phyloP scores from a whole-genome alignment of 495 filamentous ascomycete genomes.

The Mytilinidion resinicola region DNA sequence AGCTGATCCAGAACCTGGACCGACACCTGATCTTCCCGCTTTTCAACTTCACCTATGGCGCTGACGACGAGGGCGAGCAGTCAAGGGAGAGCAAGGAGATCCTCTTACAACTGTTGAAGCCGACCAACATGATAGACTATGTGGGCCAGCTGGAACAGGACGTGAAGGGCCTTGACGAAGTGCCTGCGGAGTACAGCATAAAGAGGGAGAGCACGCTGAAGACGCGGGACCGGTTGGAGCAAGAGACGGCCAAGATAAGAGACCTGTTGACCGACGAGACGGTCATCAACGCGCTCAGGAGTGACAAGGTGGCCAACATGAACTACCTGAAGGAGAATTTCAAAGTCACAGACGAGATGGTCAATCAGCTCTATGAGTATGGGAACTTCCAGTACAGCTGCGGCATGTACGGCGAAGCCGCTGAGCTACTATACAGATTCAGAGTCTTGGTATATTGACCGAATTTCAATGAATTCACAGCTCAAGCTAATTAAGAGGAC shows the following conservation, averaged over 20 bases:
- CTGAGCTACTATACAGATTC: conserved; percentile 90
- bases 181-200: conserved; percentile 76
- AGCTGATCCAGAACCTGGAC: conserved; percentile 87
- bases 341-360: conserved; percentile 87
- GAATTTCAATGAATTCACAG: no score
- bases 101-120: conserved; percentile 87
- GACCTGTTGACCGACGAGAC: conserved; percentile 78
- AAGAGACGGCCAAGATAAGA: conserved; percentile 78
- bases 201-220: conserved; percentile 84
- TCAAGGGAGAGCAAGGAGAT: conserved; percentile 66
- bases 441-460: conserved; percentile 58
- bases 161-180: conserved; percentile 68
- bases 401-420: conserved; percentile 80
- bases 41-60: conserved; percentile 67
- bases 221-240: conserved; percentile 69
- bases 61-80: conserved; percentile 45
- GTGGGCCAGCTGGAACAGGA: conserved; percentile 82
- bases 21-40: conserved; percentile 92
- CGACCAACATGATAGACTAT: conserved; percentile 97
- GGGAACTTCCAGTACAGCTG: conserved; percentile 95
- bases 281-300: conserved; percentile 78
- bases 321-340: conserved; percentile 92
- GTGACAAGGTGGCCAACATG: conserved; percentile 96
- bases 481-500: conserved; percentile 7
- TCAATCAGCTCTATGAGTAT: conserved; percentile 87